Conservation (phyloP, 352 stramenopile species). For the Halophytophthora batemanensis region DNA sequence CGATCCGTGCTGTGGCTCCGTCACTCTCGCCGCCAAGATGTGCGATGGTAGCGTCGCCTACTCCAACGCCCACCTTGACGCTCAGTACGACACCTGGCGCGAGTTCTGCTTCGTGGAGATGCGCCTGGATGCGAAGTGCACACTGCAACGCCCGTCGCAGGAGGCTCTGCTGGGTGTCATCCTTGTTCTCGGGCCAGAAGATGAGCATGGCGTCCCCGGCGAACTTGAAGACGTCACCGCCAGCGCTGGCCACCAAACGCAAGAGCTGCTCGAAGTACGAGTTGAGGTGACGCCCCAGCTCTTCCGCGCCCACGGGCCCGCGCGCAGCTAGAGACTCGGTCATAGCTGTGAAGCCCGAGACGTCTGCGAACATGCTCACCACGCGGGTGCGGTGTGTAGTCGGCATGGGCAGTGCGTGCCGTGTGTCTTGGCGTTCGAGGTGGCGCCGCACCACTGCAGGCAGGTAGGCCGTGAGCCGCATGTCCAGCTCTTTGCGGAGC, state of each 20-base stretch:
- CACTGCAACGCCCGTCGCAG: constrained; percentile 86
- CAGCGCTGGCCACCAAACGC: constrained; percentile 71
- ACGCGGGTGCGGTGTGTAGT: constrained; percentile 72
- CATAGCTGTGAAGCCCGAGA: constrained; percentile 93
- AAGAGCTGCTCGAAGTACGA: constrained; percentile 91
- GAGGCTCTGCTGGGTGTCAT: constrained; percentile 83
- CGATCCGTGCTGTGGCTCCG: constrained; percentile 73
- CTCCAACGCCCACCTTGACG: constrained; percentile 93
- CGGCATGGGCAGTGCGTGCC: constrained; percentile 38
- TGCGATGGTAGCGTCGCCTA: constrained; percentile 82
- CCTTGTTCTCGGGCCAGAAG: constrained; percentile 91
- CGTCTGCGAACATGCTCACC: constrained; percentile 93
- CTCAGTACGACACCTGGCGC: constrained; percentile 85
- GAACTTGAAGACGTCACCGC: constrained; percentile 94
- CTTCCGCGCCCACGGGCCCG: constrained; percentile 85
- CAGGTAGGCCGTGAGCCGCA: constrained; percentile 78
- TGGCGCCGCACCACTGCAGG: constrained; percentile 76
- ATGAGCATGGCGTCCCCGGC: constrained; percentile 95
- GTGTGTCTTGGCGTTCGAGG: constrained; percentile 58
- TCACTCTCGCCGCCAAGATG: constrained; percentile 90
- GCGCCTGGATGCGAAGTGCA: constrained; percentile 87
- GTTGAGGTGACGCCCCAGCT: constrained; percentile 91
- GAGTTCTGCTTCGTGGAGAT: constrained; percentile 85
- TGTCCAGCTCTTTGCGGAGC: constrained; percentile 78
- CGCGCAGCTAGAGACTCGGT: constrained; percentile 87